Percentiles rank a stretch among this genome's conserved stretches.
Conservation (phyloP, 176 grass and related monocot genomes). For the Musa beccarii region DNA sequence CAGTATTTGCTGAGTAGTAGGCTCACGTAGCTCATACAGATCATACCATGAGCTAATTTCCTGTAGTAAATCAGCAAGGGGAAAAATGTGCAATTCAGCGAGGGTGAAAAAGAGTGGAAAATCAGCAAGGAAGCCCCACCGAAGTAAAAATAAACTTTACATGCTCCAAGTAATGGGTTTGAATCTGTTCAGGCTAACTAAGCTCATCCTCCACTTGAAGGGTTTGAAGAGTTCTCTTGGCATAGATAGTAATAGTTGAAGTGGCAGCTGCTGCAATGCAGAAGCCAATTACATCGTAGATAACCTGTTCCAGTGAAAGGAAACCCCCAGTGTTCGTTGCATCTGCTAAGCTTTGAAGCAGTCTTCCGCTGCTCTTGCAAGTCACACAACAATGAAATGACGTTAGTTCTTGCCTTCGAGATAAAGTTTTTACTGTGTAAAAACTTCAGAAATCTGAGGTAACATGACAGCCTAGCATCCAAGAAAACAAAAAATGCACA, state of each 20-base stretch:
- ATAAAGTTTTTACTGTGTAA: neutral
- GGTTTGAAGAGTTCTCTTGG: constrained; percentile 83
- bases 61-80: no score
- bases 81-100: no score
- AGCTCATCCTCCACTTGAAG: constrained; percentile 79
- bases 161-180: neutral
- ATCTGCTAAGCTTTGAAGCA: constrained; percentile 66
- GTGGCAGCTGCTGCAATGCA: constrained; percentile 67
- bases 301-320: constrained; percentile 76
- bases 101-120: neutral
- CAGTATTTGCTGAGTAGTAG: neutral
- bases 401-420: neutral
- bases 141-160: neutral
- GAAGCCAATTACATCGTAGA: constrained; percentile 83
- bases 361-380: constrained; percentile 54
- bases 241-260: constrained; percentile 86
- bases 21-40: no score
- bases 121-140: neutral
- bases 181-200: constrained; percentile 16
- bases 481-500: no score
- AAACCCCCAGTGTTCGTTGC: constrained; percentile 71
- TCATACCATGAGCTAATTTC: no score
- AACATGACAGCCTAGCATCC: no score
- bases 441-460: no score
- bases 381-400: neutral